phyloP scores from a whole-genome alignment of 257 asterid species.

The Nicotiana noctiflora region DNA sequence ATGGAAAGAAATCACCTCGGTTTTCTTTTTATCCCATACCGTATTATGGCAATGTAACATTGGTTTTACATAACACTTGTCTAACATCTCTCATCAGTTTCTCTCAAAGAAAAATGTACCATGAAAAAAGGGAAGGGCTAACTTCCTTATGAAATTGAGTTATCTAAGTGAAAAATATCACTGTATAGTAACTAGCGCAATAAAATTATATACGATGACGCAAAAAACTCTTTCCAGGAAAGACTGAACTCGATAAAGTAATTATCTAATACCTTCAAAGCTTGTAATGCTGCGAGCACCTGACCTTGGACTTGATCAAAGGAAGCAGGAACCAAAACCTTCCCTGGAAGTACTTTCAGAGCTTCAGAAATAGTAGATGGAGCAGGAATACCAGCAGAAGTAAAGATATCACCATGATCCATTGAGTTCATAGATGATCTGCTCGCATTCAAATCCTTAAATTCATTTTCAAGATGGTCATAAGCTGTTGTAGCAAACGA shows the following conservation, averaged over 20 bases:
- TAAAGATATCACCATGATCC: constrained; percentile 45
- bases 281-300: constrained; percentile 87
- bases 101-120: not conserved
- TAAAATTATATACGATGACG: not conserved
- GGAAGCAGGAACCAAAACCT: constrained; percentile 91
- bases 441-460: constrained; percentile 29
- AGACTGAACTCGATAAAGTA: not conserved
- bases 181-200: not conserved
- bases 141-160: not conserved
- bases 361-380: constrained; percentile 78
- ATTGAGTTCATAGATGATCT: constrained; percentile 34
- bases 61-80: not conserved
- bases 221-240: not conserved
- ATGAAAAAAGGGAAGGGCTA: not conserved
- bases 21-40: not conserved
- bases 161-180: not conserved
- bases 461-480: constrained; percentile 34
- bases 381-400: constrained; percentile 93
- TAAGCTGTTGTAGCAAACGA: constrained; percentile 28
- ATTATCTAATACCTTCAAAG: constrained; percentile 36
- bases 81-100: not conserved
- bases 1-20: not conserved
- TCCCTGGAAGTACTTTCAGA: constrained; percentile 67
- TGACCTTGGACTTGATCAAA: constrained; percentile 89
- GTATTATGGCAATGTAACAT: not conserved